These are phyloP conservation scores for Besnoitia besnoiti DNA, from an alignment of 169 alveolate species.

Conservation along the genomic window DNA sequence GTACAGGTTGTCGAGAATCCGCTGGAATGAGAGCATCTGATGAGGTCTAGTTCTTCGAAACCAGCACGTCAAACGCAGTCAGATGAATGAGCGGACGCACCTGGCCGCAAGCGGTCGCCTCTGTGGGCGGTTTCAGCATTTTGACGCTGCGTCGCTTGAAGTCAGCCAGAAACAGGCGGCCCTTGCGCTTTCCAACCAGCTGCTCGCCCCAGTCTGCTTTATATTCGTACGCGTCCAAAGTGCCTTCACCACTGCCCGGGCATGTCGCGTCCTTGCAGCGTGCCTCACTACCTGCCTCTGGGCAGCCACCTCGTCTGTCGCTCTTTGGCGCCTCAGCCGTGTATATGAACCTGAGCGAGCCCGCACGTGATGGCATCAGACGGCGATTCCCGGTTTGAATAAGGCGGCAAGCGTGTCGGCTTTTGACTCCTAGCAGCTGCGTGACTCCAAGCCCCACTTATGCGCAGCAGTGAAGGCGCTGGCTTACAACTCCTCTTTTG, in stretches of 20 bases:
- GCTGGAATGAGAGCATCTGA: too few species aligned
- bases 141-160: neutral
- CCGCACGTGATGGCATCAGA: neutral
- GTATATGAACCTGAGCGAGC: neutral
- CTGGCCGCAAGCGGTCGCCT: neutral
- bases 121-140: neutral
- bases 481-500: neutral
- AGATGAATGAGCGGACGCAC: too few species aligned
- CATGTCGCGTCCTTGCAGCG: neutral
- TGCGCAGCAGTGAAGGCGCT: too few species aligned
- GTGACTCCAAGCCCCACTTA: too few species aligned
- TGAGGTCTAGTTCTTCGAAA: too few species aligned
- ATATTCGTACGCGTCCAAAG: neutral
- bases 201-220: slow-evolving; percentile 6
- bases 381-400: too few species aligned
- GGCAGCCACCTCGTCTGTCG: neutral
- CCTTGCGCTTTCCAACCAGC: neutral
- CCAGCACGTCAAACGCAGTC: too few species aligned
- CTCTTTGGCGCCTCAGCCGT: neutral
- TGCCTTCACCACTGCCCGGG: neutral
- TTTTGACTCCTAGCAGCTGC: too few species aligned
- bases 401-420: too few species aligned
- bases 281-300: neutral
- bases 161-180: neutral
- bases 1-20: too few species aligned